Conservation (phyloP, 768 basidiomycete species). For the Fistulinella prunicolor region DNA sequence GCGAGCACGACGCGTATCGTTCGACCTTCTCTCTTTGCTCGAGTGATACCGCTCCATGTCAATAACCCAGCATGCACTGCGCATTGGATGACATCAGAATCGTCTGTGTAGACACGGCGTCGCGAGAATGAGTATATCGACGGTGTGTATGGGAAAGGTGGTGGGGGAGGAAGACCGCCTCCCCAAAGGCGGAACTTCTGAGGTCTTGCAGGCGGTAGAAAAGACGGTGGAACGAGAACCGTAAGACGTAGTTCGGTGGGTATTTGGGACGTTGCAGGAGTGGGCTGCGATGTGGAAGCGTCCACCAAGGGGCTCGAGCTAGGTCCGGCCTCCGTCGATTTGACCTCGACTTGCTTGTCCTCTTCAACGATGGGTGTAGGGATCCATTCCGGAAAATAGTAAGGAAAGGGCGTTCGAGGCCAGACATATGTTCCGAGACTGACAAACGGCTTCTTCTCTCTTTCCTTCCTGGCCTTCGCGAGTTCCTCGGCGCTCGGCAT, state of each 20-base stretch:
- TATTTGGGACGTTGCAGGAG: constrained; percentile 10
- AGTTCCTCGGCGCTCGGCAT: constrained; percentile 34
- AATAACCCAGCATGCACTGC: constrained; percentile 63
- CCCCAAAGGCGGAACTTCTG: constrained; percentile 65
- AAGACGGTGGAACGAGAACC: constrained; percentile 56
- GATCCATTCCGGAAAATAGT: constrained; percentile 35
- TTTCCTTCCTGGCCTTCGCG: constrained; percentile 29
- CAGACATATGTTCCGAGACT: constrained; percentile 30
- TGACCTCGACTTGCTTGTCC: constrained; percentile 20
- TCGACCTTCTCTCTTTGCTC: constrained; percentile 36
- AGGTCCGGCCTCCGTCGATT: constrained; percentile 16
- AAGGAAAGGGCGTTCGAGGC: constrained; percentile 33
- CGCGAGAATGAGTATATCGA: constrained; percentile 30
- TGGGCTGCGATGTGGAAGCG: constrained; percentile 6
- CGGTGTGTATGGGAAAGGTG: constrained; percentile 33
- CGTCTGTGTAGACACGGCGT: constrained; percentile 72
- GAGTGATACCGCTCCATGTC: constrained; percentile 40
- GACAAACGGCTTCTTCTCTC: constrained; percentile 29
- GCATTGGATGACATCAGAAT: constrained; percentile 68
- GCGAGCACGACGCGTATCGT: constrained; percentile 43
- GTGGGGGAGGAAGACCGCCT: constrained; percentile 49
- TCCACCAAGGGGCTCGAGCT: constrained; percentile 31
- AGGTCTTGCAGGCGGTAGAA: constrained; percentile 56
- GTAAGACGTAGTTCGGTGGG: constrained; percentile 40
- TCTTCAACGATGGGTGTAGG: constrained; percentile 27